Base-by-base conservation (phyloP, 768 basidiomycete genomes). In the Pulveroboletus frians region DNA sequence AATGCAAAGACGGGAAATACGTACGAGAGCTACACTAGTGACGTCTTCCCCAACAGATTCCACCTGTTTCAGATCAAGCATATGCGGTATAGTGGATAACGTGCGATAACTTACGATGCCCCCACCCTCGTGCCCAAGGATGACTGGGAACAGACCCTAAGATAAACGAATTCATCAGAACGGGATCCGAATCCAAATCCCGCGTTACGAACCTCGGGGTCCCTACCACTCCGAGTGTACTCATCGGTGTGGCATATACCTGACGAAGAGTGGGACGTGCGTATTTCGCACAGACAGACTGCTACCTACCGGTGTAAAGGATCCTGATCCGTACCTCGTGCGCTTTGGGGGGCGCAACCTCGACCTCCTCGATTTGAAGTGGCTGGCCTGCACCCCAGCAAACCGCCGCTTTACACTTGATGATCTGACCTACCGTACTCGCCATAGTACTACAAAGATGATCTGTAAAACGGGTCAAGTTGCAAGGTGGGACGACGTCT, bases 201-300 rank as follows among this genome's bases (percentile, higher is more conserved):
- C 36, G 15, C 18, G 21, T 39, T 20, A 54, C 63, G 46, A 66
- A 87, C 94, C 80, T 98, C 96, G 37, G 93, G 84, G 67, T 99
- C 95, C 69, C 88, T 88, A 49, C 94, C 93, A 66, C 91, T 93
- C 65, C 93, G 85, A 53, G 92, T 94, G 74, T 94, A 98, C 65
- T 94, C 93, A 63, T 98, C 94, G 62, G 95, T 97, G 70, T 98
- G 94, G 72, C 96, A 99, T 66, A 99, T 88, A 53, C 88, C 88
- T 88, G 50, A 34, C 26, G 35, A 39, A 26, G 38, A 26, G 38
- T 44, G 40, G 34, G 37, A 43, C 31, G 11, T 18, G 18, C 29
- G 36, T 44, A 46, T 47, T 58, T 44, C 34, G 40, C 49, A 41
- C 20, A 43, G 30, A 10, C 43, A 20, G 23, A 26, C 32, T 14